Percentiles rank a stretch among this genome's conserved stretches.
Evolutionary conservation across 1,284 basidiomycete genomes (phyloP).

Genomic region (Ganoderma lingzhi): DNA sequence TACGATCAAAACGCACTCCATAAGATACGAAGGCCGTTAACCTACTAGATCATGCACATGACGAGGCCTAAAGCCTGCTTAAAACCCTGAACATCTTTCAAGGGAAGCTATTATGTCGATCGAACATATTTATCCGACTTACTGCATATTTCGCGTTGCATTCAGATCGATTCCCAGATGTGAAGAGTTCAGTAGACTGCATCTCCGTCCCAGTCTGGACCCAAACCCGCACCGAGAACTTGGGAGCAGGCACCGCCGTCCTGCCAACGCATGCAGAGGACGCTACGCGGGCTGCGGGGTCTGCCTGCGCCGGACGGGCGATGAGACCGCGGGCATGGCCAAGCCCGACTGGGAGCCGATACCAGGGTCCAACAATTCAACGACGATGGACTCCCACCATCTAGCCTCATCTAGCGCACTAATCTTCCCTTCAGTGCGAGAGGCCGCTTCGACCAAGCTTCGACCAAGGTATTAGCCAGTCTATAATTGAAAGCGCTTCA

Average conservation of each 20-base stretch:
- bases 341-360: not conserved
- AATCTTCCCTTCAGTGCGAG: constrained; percentile 1
- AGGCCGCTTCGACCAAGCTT: not conserved
- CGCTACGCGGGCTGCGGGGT: not conserved
- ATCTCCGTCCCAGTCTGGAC: not conserved
- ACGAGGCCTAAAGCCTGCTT: not conserved
- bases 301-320: not conserved
- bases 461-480: not conserved
- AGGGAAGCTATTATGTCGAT: not conserved
- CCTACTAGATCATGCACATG: too few relatives aligned
- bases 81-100: not conserved
- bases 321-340: not conserved
- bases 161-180: not conserved
- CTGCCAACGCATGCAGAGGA: not conserved
- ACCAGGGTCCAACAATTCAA: not conserved
- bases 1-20: too few relatives aligned
- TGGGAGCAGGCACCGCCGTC: not conserved
- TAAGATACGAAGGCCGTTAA: too few relatives aligned
- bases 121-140: not conserved
- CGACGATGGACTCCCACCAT: not conserved
- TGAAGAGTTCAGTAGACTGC: not conserved
- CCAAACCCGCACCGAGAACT: not conserved
- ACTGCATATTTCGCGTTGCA: not conserved
- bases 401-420: not conserved
- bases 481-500: not conserved